These are phyloP conservation scores for Lecanicillium sp. DNA, from an alignment of 2,329 filamentous ascomycete genomes.

Conservation along the genomic window DNA sequence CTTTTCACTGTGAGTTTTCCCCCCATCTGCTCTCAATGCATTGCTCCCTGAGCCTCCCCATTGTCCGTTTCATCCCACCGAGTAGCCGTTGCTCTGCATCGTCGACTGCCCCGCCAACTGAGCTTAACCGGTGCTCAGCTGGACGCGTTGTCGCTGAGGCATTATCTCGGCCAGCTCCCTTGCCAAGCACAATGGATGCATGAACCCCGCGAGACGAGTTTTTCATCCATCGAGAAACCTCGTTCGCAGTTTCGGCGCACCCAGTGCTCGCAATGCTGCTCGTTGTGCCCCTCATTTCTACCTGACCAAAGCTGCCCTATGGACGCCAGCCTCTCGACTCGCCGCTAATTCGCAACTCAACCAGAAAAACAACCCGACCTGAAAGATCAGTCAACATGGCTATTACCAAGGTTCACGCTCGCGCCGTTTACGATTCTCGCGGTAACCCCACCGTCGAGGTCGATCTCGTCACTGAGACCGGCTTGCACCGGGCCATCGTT, in stretches of 20 bases:
- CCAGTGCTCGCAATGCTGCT: not conserved
- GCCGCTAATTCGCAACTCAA: not conserved
- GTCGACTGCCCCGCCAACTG: not conserved
- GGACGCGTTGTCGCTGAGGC: conserved; percentile 16
- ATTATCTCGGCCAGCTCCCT: conserved; percentile 16
- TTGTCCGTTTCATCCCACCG: conserved; percentile 14
- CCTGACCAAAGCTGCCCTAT: not conserved
- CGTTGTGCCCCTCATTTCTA: not conserved
- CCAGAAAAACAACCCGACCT: not conserved
- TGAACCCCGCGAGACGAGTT: not conserved
- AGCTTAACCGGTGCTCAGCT: not conserved
- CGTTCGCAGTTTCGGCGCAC: not conserved
- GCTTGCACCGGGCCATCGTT: conserved; percentile 94
- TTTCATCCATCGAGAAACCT: not conserved
- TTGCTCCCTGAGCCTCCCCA: no score
- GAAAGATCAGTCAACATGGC: conserved; percentile 59
- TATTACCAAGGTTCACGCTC: conserved; percentile 84
- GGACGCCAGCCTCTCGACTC: not conserved
- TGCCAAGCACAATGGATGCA: not conserved
- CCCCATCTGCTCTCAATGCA: not conserved
- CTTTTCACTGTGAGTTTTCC: not conserved
- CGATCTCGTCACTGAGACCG: conserved; percentile 91
- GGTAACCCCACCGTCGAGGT: conserved; percentile 98
- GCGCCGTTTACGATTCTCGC: conserved; percentile 97
- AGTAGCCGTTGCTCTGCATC: not conserved